Conservation (phyloP, 2,329 filamentous ascomycete genomes). For the Aspergillus sp. region DNA sequence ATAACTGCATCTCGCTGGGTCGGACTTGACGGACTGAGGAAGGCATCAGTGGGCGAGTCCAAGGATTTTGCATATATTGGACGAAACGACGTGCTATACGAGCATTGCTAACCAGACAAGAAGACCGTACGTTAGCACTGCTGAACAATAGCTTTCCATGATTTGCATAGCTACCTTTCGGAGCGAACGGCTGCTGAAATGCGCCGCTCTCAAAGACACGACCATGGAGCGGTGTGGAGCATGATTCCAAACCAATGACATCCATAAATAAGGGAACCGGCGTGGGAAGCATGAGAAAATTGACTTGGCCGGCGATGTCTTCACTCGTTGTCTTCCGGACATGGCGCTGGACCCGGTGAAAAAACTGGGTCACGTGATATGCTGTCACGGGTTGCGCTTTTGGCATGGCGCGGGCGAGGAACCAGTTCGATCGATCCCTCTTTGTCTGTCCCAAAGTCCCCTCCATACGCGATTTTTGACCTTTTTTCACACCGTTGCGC, state of each 20-base stretch:
- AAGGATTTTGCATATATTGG: conserved; percentile 3
- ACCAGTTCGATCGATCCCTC: conserved; percentile 21
- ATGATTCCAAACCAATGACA: conserved; percentile 44
- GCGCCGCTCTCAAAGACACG: conserved; percentile 36
- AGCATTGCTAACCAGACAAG: conserved; percentile 7
- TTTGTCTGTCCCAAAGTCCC: conserved; percentile 21
- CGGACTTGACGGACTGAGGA: conserved; percentile 1
- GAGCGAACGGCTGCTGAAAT: conserved; percentile 25
- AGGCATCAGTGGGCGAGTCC: conserved; percentile 7
- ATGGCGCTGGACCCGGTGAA: conserved; percentile 15
- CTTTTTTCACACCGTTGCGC: conserved; percentile 6
- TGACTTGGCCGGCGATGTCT: neutral
- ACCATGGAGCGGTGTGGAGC: conserved; percentile 37
- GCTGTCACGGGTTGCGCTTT: conserved; percentile 34
- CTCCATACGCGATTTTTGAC: conserved; percentile 11
- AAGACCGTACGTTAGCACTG: neutral
- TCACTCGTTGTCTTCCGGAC: neutral
- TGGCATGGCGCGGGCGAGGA: conserved; percentile 32
- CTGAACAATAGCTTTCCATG: neutral
- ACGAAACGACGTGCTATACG: conserved; percentile 5
- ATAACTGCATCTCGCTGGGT: neutral
- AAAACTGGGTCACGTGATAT: conserved; percentile 32
- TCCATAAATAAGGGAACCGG: conserved; percentile 39
- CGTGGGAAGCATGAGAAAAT: neutral
- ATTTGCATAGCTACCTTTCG: conserved; percentile 24